Evolutionary conservation across 768 basidiomycete species (phyloP), one percentile per base, ranked within the genome.

Genomic region (Lentinula detonsa): DNA sequence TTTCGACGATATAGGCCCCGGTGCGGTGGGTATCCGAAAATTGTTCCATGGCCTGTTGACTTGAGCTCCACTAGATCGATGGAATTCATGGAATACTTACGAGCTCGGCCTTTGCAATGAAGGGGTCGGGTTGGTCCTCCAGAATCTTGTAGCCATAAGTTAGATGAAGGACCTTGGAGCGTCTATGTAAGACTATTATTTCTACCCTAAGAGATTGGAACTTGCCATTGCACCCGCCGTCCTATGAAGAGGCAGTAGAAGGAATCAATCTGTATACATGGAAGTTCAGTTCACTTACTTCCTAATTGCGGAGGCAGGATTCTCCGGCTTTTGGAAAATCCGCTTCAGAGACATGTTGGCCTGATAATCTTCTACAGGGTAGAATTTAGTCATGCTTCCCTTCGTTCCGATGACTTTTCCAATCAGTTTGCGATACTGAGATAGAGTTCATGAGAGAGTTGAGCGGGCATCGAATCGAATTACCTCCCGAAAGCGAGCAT

Each of bases 331-430:
- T 0, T 67, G 63, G 10, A 73, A 66, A 5, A 76, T 67, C 0
- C 72, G 74, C 42, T 72, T 64, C 39, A 81, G 67, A 70, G 79
- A 78, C 21, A 65, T 67, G 15, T 66, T 73, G 0, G 76, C 72
- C 49, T 78, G 75, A 1, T 61, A 55, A 56, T 77, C 73, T 57
- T 78, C 70, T 39, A 73, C 61, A 1, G 66, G 54, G 28, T 71
- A 67, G 64, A 70, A 76, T 16, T 65, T 61, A 3, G 66, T 66
- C 31, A 69, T 59, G 18, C 45, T 58, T 35, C 49, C 50, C 42
- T 52, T 52, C 37, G 56, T 62, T 3, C 62, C 62, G 21, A 80
- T 71, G 40, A 76, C 70, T 3, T 72, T 70, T 5, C 72, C 71
- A 62, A 76, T 68, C 13, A 74, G 68, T 57, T 73, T 73, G 15